Conservation (phyloP, 306 rosid genomes). For the Quercus robur region DNA sequence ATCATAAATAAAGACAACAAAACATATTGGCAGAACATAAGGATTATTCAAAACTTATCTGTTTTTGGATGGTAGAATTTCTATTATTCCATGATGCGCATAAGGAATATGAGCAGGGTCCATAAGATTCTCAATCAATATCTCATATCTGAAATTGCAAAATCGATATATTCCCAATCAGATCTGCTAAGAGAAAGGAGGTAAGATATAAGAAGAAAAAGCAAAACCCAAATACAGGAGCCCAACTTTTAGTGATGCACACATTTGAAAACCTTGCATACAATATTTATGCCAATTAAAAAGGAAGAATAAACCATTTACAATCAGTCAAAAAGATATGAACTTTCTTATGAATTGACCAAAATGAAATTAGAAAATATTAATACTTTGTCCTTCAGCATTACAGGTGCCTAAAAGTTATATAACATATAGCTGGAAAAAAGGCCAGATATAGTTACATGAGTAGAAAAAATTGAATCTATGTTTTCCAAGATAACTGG, state of each 20-base stretch:
- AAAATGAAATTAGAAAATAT: neutral
- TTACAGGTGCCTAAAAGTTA: neutral
- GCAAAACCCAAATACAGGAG: neutral
- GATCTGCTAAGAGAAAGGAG: neutral
- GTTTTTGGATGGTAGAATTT: conserved; percentile 44
- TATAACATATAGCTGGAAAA: neutral
- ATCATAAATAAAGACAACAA: conserved; percentile 8
- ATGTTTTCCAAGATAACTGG: neutral
- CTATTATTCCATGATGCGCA: conserved; percentile 72
- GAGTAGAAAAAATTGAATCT: neutral
- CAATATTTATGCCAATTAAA: neutral
- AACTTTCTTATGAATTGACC: neutral
- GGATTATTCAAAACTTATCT: conserved; percentile 17
- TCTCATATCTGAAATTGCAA: conserved; percentile 70
- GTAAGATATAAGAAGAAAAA: neutral
- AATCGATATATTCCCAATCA: neutral
- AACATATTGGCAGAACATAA: neutral
- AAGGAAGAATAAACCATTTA: neutral
- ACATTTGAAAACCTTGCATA: neutral
- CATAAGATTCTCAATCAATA: conserved; percentile 89
- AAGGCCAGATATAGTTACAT: neutral
- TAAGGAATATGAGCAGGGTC: conserved; percentile 91
- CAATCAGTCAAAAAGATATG: neutral
- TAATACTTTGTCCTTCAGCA: neutral
- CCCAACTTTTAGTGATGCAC: neutral